Percentiles rank a stretch among this genome's conserved stretches.
These are phyloP conservation scores for Magnaporthiopsis incrustans DNA, from an alignment of 2,329 filamentous ascomycete species.

Conservation along the genomic window DNA sequence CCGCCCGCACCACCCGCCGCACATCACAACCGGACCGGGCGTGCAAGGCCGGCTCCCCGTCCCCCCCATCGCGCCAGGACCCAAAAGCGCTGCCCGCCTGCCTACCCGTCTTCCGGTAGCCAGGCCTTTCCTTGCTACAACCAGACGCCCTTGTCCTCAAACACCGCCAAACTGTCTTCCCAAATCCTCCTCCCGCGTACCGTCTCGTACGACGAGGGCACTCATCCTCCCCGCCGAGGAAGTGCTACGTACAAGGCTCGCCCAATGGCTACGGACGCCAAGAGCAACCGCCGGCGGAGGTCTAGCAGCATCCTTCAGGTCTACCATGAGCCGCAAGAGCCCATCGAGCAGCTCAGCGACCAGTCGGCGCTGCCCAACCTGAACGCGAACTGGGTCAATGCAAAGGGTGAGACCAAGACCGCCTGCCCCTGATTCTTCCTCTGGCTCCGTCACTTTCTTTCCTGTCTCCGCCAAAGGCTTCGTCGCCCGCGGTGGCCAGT, in stretches of 20 bases:
- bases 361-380: constrained; percentile 90
- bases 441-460: neutral
- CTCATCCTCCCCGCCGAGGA: constrained; percentile 59
- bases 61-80: neutral
- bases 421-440: neutral
- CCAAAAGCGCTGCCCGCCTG: neutral
- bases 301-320: constrained; percentile 90
- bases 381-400: constrained; percentile 98
- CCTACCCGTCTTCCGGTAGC: neutral
- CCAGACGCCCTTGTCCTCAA: constrained; percentile 28
- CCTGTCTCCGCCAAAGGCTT: neutral
- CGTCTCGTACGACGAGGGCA: constrained; percentile 83
- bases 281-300: constrained; percentile 73
- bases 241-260: constrained; percentile 39
- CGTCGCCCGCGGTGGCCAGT: too few species aligned
- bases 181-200: constrained; percentile 78
- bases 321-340: constrained; percentile 94
- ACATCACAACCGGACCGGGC: neutral
- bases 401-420: constrained; percentile 65
- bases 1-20: too few species aligned
- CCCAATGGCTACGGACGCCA: constrained; percentile 54
- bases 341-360: constrained; percentile 94
- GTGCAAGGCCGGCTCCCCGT: neutral
- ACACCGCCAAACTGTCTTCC: constrained; percentile 95
- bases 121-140: neutral